Evolutionary conservation across 768 basidiomycete genomes (phyloP), one percentile per base, ranked within the genome.

Genomic region (Trametes coccinea): DNA sequence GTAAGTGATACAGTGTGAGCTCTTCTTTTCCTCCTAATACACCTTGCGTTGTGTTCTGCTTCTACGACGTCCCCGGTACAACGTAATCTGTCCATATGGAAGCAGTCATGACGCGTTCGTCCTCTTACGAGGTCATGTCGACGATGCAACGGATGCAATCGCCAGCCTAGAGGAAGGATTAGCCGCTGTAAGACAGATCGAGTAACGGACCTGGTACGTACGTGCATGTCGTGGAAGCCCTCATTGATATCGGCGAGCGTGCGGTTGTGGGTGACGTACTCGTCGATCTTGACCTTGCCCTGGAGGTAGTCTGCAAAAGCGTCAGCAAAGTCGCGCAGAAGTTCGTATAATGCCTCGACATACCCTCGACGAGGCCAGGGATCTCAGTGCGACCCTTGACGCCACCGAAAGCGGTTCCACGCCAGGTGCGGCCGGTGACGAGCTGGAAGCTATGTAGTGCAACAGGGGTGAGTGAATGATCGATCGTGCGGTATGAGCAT

Each of bases 381-480:
- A 98, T 79, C 76, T 98, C 96, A 16, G 95, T 94, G 59, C 97
- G 86, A 39, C 96, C 97, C 79, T 98, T 98, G 66, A 99, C 95
- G 54, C 97, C 97, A 58, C 97, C 97, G 70, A 98, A 99, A 2
- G 97, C 97, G 39, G 84, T 80, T 46, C 97, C 97, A 70, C 93
- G 89, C 97, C 97, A 98, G 48, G 86, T 89, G 53, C 95, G 87
- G 50, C 93, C 94, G 61, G 94, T 94, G 31, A 95, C 88, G 55
- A 84, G 79, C 77, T 90, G 80, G 74, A 77, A 79, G 34, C 70
- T 72, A 44, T 50, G n/a, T 53, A 41, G 31, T 9, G 29, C 40
- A 83, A 30, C 44, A 54, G 53, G 14, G 14, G 13, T 40, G 9
- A 60, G 40, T 13, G 14, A 16, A 8, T 43, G 5, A 16, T 43